Conservation (phyloP, 169 alveolate genomes). For the Fabrea salina region DNA sequence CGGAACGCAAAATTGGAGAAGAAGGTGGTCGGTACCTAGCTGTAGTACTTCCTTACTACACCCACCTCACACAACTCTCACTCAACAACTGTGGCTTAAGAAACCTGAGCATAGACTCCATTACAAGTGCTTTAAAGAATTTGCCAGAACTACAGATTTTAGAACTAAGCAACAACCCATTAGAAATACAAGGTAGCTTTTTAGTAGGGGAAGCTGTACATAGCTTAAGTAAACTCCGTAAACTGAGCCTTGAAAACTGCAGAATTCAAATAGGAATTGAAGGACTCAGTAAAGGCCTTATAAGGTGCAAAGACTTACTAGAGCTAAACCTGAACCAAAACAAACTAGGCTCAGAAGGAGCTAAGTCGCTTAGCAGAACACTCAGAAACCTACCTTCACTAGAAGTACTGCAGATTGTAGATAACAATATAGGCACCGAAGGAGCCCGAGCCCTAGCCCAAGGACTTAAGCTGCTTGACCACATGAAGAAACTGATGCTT, state of each 20-base stretch:
- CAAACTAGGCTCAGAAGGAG: too few relatives aligned
- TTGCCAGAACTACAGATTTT: not conserved
- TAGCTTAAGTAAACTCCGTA: not conserved
- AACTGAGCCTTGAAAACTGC: not conserved
- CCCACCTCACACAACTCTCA: not conserved
- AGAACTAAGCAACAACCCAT: not conserved
- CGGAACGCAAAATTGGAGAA: not conserved
- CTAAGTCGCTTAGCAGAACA: too few relatives aligned
- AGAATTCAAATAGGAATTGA: not conserved
- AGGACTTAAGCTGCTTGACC: not conserved
- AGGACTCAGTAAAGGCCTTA: not conserved
- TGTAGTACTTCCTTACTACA: not conserved
- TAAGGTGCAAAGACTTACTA: not conserved
- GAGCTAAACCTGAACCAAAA: not conserved
- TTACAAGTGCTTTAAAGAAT: not conserved
- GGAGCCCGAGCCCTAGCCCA: not conserved
- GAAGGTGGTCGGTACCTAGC: not conserved
- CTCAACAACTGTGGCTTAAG: not conserved
- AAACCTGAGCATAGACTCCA: not conserved
- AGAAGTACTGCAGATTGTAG: too few relatives aligned
- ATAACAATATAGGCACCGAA: not conserved
- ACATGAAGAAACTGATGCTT: not conserved
- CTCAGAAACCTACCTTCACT: too few relatives aligned
- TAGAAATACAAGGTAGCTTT: not conserved
- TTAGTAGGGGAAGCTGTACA: not conserved